Evolutionary conservation across 306 rosid species (phyloP).

Genomic region (Ormosia semicastrata): DNA sequence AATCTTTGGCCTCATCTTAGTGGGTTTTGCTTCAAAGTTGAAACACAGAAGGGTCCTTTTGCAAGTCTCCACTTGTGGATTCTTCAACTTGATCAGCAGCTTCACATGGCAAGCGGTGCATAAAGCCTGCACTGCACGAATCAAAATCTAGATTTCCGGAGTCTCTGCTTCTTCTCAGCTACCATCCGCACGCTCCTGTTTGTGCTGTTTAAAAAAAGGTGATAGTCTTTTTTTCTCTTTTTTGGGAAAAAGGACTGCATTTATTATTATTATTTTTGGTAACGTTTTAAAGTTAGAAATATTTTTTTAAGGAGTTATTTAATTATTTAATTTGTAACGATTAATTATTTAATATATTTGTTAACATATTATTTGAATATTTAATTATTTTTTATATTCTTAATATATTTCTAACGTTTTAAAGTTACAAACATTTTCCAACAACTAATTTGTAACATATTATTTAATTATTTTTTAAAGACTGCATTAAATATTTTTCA

Average conservation of each 20-base stretch:
- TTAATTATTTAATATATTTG: too few species aligned
- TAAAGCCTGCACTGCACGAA: not conserved
- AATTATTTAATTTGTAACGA: too few species aligned
- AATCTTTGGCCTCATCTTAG: conserved; percentile 63
- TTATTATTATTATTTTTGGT: not conserved
- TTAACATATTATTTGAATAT: too few species aligned
- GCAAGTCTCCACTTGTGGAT: not conserved
- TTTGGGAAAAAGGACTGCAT: too few species aligned
- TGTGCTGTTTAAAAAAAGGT: not conserved
- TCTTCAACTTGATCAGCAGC: not conserved
- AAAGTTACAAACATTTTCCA: too few species aligned
- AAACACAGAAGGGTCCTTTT: not conserved
- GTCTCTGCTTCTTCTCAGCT: not conserved
- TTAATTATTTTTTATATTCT: too few species aligned
- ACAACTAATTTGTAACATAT: too few species aligned
- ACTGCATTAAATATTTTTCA: too few species aligned
- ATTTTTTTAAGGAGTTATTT: too few species aligned
- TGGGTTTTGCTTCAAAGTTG: not conserved
- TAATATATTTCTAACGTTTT: too few species aligned
- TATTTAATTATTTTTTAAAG: too few species aligned
- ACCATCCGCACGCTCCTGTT: not conserved
- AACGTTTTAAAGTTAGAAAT: too few species aligned
- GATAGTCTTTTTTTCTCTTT: not conserved
- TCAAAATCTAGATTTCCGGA: not conserved
- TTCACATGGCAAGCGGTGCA: conserved; percentile 17